phyloP scores from a whole-genome alignment of 176 grass and related monocot species.

The Puya raimondii region DNA sequence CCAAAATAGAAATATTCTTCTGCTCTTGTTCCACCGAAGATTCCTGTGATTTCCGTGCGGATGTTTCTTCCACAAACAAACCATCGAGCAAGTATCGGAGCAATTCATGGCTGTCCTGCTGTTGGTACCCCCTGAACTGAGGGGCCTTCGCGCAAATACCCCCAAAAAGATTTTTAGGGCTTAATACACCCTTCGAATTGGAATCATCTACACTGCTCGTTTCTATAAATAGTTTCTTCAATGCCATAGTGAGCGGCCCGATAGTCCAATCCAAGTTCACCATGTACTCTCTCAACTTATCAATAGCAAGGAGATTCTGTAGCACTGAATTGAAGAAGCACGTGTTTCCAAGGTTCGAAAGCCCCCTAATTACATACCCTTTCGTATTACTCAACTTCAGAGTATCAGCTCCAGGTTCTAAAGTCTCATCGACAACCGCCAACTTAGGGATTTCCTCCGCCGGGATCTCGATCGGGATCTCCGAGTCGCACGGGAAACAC shows the following conservation, averaged over 20 bases:
- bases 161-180: slow-evolving; percentile 80
- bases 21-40: background rate
- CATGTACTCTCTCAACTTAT: slow-evolving; percentile 58
- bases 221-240: slow-evolving; percentile 80
- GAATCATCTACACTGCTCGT: slow-evolving; percentile 49
- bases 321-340: slow-evolving; percentile 93
- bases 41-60: slow-evolving; percentile 40
- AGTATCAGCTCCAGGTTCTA: slow-evolving; percentile 5
- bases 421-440: slow-evolving; percentile 11
- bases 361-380: slow-evolving; percentile 53
- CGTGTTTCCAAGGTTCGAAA: slow-evolving; percentile 86
- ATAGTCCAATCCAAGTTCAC: slow-evolving; percentile 39
- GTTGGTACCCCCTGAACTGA: slow-evolving; percentile 77
- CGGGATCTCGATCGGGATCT: slow-evolving; percentile 58
- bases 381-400: slow-evolving; percentile 16
- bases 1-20: slow-evolving; percentile 14
- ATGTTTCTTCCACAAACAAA: slow-evolving; percentile 53
- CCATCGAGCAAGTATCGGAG: slow-evolving; percentile 91
- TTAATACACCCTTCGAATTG: slow-evolving; percentile 37
- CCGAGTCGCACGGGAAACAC: slow-evolving; percentile 62
- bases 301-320: slow-evolving; percentile 69
- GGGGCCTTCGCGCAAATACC: slow-evolving; percentile 67
- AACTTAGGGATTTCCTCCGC: slow-evolving; percentile 21
- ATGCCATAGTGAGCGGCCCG: slow-evolving; percentile 53
- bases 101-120: slow-evolving; percentile 97